These are phyloP conservation scores for Pleurostoma richardsiae DNA, from an alignment of 2,329 filamentous ascomycete genomes.

Conservation along the genomic window DNA sequence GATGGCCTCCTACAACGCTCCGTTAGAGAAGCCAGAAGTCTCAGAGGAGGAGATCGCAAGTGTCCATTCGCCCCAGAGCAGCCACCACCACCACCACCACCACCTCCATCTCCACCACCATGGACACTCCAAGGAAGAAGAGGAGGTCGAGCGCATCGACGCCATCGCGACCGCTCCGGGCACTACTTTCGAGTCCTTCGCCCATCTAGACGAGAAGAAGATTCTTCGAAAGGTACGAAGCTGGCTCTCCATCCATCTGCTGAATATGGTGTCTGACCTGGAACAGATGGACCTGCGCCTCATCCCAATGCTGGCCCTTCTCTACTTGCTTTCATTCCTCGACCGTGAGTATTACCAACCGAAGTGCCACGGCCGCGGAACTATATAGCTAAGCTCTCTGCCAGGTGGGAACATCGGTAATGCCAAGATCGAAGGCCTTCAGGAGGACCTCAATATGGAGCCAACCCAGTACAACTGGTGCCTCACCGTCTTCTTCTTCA, in stretches of 20 bases:
- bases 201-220: constrained; percentile 48
- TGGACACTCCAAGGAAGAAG: constrained; percentile 1
- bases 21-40: constrained; percentile 4
- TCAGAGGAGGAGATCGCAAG: constrained; percentile 4
- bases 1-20: constrained; percentile 1
- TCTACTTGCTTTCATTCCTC: constrained; percentile 66
- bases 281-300: constrained; percentile 44
- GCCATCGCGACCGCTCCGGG: constrained; percentile 8
- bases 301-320: constrained; percentile 58
- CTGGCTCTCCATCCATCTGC: not conserved
- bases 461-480: constrained; percentile 67
- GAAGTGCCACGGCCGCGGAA: no score
- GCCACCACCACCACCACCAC: not conserved
- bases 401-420: constrained; percentile 58
- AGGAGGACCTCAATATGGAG: constrained; percentile 51
- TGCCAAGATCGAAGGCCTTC: constrained; percentile 58
- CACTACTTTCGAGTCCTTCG: constrained; percentile 15
- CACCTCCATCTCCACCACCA: not conserved
- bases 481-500: constrained; percentile 72
- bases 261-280: not conserved
- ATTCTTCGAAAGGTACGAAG: constrained; percentile 48
- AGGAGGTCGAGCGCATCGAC: constrained; percentile 10
- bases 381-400: no score
- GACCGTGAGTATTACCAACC: constrained; percentile 39
- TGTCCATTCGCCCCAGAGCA: not conserved